A percentile compares a stretch with the other conserved stretches of the same genome.
phyloP scores from a whole-genome alignment of 495 filamentous ascomycete genomes.

The Aspergillus sclerotiicarbonarius region DNA sequence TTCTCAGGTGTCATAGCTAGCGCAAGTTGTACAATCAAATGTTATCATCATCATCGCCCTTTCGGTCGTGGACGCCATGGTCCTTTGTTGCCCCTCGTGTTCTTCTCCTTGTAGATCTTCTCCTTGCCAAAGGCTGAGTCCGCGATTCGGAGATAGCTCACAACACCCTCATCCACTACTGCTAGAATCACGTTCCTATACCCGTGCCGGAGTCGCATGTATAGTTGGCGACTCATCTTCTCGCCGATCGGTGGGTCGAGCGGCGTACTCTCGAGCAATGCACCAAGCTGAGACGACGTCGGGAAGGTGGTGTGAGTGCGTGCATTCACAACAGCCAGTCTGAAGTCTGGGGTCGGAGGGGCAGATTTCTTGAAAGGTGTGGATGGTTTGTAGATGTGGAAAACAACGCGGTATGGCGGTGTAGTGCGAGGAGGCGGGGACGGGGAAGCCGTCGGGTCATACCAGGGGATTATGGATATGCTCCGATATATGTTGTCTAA shows the following conservation, averaged over 20 bases:
- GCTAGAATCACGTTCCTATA: slow-evolving; percentile 82
- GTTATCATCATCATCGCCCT: slow-evolving; percentile 27
- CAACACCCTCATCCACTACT: slow-evolving; percentile 83
- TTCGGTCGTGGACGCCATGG: slow-evolving; percentile 31
- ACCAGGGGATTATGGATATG: slow-evolving; percentile 69
- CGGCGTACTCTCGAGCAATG: slow-evolving; percentile 66
- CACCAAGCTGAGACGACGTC: slow-evolving; percentile 64
- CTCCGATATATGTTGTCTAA: slow-evolving; percentile 68
- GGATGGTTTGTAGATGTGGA: slow-evolving; percentile 77
- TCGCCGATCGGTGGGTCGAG: slow-evolving; percentile 56
- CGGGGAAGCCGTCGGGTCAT: slow-evolving; percentile 53
- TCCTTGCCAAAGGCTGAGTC: slow-evolving; percentile 81
- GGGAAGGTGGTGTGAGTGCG: slow-evolving; percentile 65
- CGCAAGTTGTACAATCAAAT: neutral
- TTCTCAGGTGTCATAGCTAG: neutral
- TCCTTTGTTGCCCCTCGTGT: slow-evolving; percentile 34
- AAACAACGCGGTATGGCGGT: slow-evolving; percentile 66
- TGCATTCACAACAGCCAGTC: slow-evolving; percentile 75
- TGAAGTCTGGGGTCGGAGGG: slow-evolving; percentile 76
- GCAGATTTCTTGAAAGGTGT: slow-evolving; percentile 69
- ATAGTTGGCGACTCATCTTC: slow-evolving; percentile 52
- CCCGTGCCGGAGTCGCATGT: slow-evolving; percentile 76
- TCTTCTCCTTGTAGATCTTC: slow-evolving; percentile 51
- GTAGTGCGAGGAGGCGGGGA: slow-evolving; percentile 17
- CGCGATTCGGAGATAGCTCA: slow-evolving; percentile 77